Percentiles rank a stretch among this genome's conserved stretches.
These are phyloP conservation scores for Mrakia frigida DNA, from an alignment of 768 basidiomycete species.

Conservation along the genomic window DNA sequence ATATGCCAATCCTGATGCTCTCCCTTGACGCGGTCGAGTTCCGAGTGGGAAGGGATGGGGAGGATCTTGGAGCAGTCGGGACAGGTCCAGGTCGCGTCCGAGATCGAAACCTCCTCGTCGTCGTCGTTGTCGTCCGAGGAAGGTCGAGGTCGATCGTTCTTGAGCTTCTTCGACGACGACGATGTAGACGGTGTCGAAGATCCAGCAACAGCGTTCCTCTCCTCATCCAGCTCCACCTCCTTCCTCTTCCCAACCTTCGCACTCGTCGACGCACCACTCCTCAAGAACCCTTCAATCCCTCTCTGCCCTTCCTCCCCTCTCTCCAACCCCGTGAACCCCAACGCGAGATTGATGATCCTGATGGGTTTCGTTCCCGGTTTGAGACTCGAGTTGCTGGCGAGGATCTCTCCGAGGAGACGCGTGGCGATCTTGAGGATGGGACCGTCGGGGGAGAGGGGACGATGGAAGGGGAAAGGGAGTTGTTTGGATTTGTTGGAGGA, in stretches of 20 bases:
- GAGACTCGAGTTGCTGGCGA: conserved; percentile 48
- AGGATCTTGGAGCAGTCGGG: conserved; percentile 19
- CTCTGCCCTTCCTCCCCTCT: conserved; percentile 70
- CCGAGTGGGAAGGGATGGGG: not conserved
- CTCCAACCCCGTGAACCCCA: conserved; percentile 75
- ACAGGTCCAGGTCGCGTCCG: conserved; percentile 16
- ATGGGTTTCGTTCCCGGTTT: conserved; percentile 47
- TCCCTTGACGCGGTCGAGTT: conserved; percentile 13
- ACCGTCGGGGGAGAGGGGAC: conserved; percentile 62
- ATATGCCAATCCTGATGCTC: conserved; percentile 30
- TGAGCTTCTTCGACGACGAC: not conserved
- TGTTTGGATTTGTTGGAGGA: conserved; percentile 62
- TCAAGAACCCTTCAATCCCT: conserved; percentile 81
- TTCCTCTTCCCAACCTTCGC: not conserved
- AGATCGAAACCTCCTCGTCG: not conserved
- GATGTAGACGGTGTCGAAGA: not conserved
- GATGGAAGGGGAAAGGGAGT: conserved; percentile 75
- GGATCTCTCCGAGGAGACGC: conserved; percentile 79
- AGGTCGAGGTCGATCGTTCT: not conserved
- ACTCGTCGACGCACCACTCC: not conserved
- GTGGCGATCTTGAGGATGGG: conserved; percentile 68
- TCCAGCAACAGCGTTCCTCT: not conserved
- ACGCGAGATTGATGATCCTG: conserved; percentile 65
- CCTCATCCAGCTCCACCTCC: not conserved
- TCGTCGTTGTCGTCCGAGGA: not conserved